Conservation (phyloP, 2,329 filamentous ascomycete species). For the Pyricularia sp. region DNA sequence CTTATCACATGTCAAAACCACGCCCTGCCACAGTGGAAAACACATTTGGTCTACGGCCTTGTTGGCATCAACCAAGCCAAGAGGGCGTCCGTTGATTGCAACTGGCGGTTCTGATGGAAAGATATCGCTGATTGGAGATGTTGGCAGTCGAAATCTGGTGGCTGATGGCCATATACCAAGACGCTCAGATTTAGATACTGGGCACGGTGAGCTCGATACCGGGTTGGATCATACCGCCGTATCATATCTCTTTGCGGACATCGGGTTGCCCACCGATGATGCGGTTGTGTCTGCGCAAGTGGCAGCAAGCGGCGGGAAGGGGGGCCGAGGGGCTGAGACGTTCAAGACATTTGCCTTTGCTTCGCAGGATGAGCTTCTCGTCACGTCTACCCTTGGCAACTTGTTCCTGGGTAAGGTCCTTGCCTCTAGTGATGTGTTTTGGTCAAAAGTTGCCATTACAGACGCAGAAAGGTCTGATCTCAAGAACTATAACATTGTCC, state of each 20-base stretch:
- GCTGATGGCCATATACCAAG: not conserved
- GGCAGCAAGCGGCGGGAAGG: not conserved
- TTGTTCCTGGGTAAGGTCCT: conserved; percentile 9
- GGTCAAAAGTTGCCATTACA: conserved; percentile 28
- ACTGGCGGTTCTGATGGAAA: conserved; percentile 81
- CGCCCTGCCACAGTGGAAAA: conserved; percentile 66
- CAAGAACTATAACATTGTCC: conserved; percentile 32
- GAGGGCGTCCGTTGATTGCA: conserved; percentile 32
- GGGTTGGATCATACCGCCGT: not conserved
- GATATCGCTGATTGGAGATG: conserved; percentile 32
- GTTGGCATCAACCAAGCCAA: conserved; percentile 12
- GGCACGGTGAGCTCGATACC: not conserved
- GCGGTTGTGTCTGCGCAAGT: not conserved
- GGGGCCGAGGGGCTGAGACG: not conserved
- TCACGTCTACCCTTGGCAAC: conserved; percentile 12
- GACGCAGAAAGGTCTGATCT: conserved; percentile 23
- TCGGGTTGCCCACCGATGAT: not conserved
- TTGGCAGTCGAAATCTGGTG: not conserved
- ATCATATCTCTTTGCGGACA: conserved; percentile 3
- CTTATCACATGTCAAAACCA: conserved; percentile 40
- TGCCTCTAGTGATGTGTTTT: conserved; percentile 15
- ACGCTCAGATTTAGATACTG: not conserved
- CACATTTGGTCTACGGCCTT: conserved; percentile 71
- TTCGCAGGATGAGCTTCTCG: conserved; percentile 66
- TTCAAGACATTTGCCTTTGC: conserved; percentile 42